Evolutionary conservation across 805 yeast species (phyloP).

Genomic region (Saccharomycopsis sp.): DNA sequence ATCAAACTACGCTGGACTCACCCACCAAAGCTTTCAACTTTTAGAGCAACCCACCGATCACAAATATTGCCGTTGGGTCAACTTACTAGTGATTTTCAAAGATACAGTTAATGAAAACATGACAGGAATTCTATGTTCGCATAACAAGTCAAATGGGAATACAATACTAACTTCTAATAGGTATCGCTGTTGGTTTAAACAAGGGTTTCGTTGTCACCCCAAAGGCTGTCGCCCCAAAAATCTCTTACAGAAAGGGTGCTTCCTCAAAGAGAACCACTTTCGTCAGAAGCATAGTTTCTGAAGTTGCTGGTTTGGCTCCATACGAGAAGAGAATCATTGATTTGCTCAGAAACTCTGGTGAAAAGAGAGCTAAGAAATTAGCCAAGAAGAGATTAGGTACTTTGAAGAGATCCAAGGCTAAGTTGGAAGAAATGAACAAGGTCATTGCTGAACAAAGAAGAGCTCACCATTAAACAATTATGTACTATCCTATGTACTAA

Average conservation of each 20-base stretch:
- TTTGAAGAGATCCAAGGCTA: constrained; percentile 98
- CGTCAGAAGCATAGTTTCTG: constrained; percentile 92
- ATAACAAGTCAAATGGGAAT: constrained; percentile 7
- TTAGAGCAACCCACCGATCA: too few species aligned
- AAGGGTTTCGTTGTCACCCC: constrained; percentile 96
- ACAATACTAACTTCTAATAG: constrained; percentile 39
- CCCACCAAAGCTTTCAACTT: too few species aligned
- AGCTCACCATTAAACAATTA: constrained; percentile 36
- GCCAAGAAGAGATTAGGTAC: constrained; percentile 99
- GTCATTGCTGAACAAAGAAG: constrained; percentile 96
- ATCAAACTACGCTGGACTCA: too few species aligned
- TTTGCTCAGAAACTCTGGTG: constrained; percentile 99
- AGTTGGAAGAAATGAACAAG: constrained; percentile 97
- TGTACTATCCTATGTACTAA: neutral
- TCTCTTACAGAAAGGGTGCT: constrained; percentile 95
- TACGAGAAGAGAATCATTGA: constrained; percentile 99
- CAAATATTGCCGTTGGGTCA: neutral
- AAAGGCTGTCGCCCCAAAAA: constrained; percentile 78
- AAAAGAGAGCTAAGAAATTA: constrained; percentile 99
- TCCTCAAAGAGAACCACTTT: constrained; percentile 91
- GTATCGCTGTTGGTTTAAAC: constrained; percentile 98
- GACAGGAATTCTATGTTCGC: too few species aligned
- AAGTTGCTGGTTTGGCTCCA: constrained; percentile 98
- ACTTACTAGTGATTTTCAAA: neutral
- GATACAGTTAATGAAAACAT: too few species aligned